Conservation (phyloP, 2,329 filamentous ascomycete species). For the Alternaria metachromatica region DNA sequence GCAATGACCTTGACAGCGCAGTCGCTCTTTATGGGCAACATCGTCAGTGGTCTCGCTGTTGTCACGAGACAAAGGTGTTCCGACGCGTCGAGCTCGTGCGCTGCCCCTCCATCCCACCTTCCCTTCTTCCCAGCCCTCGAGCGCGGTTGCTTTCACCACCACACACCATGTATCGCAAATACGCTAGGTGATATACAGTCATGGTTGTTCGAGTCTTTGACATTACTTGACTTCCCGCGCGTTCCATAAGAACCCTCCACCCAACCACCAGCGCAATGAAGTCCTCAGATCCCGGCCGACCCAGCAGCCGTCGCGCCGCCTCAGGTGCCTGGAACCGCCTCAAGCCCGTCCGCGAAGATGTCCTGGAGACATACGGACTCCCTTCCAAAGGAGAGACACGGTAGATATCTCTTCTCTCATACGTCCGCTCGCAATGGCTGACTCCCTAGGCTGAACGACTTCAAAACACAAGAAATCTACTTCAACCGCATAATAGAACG, state of each 20-base stretch:
- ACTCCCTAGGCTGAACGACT: constrained; percentile 58
- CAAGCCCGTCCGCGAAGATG: constrained; percentile 76
- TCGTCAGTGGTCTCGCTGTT: background rate
- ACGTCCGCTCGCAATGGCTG: background rate
- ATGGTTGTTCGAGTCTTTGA: background rate
- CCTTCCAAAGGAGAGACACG: constrained; percentile 90
- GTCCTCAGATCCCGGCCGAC: constrained; percentile 40
- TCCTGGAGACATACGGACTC: constrained; percentile 80
- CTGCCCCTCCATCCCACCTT: constrained; percentile 34
- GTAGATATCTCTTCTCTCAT: constrained; percentile 55
- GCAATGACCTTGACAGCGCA: background rate
- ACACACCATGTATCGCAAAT: constrained; percentile 10
- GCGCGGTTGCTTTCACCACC: constrained; percentile 22
- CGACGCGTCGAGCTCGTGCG: constrained; percentile 12
- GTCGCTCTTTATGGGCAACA: background rate
- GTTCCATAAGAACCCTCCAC: background rate
- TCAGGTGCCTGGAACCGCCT: constrained; percentile 56
- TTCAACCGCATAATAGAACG: constrained; percentile 86
- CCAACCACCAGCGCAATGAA: constrained; percentile 28
- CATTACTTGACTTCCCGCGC: background rate
- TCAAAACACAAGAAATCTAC: constrained; percentile 81
- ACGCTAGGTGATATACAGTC: background rate
- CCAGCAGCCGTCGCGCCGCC: constrained; percentile 47
- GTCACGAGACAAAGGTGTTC: background rate
- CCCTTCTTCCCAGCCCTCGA: constrained; percentile 24